Evolutionary conservation across 1,284 basidiomycete genomes (phyloP).

Genomic region (Kwoniella shivajii): DNA sequence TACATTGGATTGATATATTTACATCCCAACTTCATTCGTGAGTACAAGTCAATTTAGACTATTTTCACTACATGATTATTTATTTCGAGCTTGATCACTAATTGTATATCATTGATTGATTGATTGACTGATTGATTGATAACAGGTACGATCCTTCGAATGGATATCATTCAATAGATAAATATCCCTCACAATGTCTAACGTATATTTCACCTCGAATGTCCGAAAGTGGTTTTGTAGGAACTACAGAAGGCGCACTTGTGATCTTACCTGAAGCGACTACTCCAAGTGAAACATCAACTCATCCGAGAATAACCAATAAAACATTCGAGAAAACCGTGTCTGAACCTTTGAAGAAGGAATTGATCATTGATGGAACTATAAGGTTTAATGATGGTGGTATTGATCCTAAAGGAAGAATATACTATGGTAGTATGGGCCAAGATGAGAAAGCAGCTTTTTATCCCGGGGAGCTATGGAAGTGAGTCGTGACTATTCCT

Average conservation of each 20-base stretch:
- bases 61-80: not conserved
- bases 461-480: slow-evolving; percentile 38
- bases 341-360: slow-evolving; percentile 24
- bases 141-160: slow-evolving; percentile 38
- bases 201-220: slow-evolving; percentile 37
- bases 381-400: slow-evolving; percentile 54
- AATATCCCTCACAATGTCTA: slow-evolving; percentile 39
- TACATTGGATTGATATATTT: slow-evolving; percentile 52
- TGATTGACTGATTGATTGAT: slow-evolving; percentile 1
- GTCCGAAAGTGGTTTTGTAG: slow-evolving; percentile 36
- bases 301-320: slow-evolving; percentile 1
- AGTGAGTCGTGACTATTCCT: slow-evolving; percentile 24
- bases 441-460: slow-evolving; percentile 20
- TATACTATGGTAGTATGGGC: slow-evolving; percentile 45
- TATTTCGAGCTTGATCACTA: not conserved
- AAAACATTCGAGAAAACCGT: slow-evolving; percentile 23
- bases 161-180: slow-evolving; percentile 32
- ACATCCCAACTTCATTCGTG: slow-evolving; percentile 44
- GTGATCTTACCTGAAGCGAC: slow-evolving; percentile 30
- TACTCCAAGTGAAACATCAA: slow-evolving; percentile 16
- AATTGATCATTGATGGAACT: slow-evolving; percentile 21
- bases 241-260: slow-evolving; percentile 26
- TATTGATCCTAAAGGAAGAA: slow-evolving; percentile 44
- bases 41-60: slow-evolving; percentile 17
- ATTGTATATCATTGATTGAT: too few relatives aligned